Evolutionary conservation across 768 basidiomycete species (phyloP).

Genomic region (Infundibulicybe gibba): DNA sequence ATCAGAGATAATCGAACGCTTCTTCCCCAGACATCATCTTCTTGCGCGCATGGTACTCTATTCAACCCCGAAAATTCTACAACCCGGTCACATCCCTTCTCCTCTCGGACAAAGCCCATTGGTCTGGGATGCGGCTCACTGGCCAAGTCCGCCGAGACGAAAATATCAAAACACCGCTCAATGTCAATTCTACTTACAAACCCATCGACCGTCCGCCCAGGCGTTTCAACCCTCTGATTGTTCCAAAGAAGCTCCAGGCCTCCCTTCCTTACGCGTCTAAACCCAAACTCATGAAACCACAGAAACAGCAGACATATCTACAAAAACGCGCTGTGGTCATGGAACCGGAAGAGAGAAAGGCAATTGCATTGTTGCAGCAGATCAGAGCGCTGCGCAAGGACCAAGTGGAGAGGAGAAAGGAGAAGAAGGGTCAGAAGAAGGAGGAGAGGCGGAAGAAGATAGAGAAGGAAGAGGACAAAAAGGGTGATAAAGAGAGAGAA

Average conservation of each 20-base stretch:
- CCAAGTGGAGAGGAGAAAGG: constrained; percentile 71
- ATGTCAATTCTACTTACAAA: constrained; percentile 88
- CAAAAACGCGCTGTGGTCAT: constrained; percentile 94
- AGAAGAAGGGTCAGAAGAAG: constrained; percentile 83
- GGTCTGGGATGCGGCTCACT: constrained; percentile 95
- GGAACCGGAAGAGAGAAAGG: constrained; percentile 93
- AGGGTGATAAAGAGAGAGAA: constrained; percentile 69
- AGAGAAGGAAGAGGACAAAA: constrained; percentile 62
- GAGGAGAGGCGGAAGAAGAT: constrained; percentile 66
- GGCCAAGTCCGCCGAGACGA: constrained; percentile 89
- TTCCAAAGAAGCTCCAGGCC: constrained; percentile 89
- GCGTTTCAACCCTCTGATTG: constrained; percentile 86
- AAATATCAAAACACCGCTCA: constrained; percentile 74
- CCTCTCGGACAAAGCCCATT: constrained; percentile 73
- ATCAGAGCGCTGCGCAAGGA: constrained; percentile 90
- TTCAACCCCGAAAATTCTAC: constrained; percentile 94
- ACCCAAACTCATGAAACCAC: constrained; percentile 77
- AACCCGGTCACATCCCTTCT: constrained; percentile 94
- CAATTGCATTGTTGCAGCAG: constrained; percentile 88
- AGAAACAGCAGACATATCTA: constrained; percentile 77
- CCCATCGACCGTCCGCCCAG: constrained; percentile 73
- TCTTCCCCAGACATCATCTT: constrained; percentile 80
- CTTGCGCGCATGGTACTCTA: constrained; percentile 94
- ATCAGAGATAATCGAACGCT: neutral
- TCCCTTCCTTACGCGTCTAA: constrained; percentile 91